Evolutionary conservation across 139 green algal genomes (phyloP).

Genomic region (Chlamydomonas asymmetrica): DNA sequence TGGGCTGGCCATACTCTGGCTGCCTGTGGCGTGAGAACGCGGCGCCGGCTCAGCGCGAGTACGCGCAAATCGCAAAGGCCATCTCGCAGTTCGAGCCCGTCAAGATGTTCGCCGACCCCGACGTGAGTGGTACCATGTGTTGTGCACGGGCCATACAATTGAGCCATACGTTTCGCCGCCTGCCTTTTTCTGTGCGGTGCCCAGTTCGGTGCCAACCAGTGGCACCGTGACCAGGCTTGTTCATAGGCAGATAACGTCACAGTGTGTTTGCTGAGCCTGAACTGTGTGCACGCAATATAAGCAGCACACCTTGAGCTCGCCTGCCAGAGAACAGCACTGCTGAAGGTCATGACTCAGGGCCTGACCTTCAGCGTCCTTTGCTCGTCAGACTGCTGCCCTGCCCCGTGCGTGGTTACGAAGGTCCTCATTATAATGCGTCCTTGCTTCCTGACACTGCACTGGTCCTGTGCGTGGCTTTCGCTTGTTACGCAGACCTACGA

Average conservation of each 20-base stretch:
- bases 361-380: too few relatives aligned
- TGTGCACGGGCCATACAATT: not conserved
- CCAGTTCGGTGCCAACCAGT: too few relatives aligned
- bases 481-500: constrained; percentile 1
- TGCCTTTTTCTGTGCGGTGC: not conserved
- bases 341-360: too few relatives aligned
- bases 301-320: too few relatives aligned
- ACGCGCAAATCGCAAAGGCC: constrained; percentile 48
- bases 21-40: constrained; percentile 63
- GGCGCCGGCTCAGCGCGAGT: constrained; percentile 59
- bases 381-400: too few relatives aligned
- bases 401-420: not conserved
- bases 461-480: not conserved
- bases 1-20: constrained; percentile 63
- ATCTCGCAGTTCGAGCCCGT: constrained; percentile 67
- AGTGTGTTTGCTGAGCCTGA: not conserved
- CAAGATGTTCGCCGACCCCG: constrained; percentile 62
- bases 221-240: too few relatives aligned
- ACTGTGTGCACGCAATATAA: too few relatives aligned
- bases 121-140: constrained; percentile 11
- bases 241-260: not conserved
- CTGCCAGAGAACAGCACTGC: too few relatives aligned
- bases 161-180: not conserved
- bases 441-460: not conserved
- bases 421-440: not conserved